Conservation (phyloP, 768 basidiomycete species). For the Tulasnella sp. region DNA sequence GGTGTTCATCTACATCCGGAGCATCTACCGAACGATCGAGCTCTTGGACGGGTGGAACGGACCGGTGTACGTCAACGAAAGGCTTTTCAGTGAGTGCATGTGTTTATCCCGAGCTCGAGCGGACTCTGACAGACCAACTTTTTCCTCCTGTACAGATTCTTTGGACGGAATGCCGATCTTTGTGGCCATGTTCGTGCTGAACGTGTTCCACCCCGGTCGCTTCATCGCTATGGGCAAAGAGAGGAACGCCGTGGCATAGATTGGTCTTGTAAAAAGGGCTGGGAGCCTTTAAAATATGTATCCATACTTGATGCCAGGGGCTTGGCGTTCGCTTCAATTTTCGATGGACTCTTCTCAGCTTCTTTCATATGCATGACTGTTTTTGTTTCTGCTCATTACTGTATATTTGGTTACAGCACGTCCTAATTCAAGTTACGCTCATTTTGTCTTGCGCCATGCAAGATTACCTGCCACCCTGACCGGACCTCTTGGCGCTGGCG, state of each 20-base stretch:
- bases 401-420: too few species aligned
- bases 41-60: constrained; percentile 21
- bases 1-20: constrained; percentile 50
- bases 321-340: too few species aligned
- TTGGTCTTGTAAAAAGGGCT: background rate
- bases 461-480: too few species aligned
- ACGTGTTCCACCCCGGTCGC: constrained; percentile 47
- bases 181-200: constrained; percentile 47
- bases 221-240: constrained; percentile 36
- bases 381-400: too few species aligned
- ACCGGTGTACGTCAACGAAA: constrained; percentile 44
- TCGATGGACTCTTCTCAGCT: too few species aligned
- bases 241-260: background rate
- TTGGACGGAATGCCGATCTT: constrained; percentile 51
- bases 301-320: too few species aligned
- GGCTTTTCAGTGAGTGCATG: constrained; percentile 46
- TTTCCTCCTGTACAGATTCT: constrained; percentile 40
- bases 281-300: too few species aligned
- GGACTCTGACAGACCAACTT: too few species aligned
- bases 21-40: constrained; percentile 31
- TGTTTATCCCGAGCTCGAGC: background rate
- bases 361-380: too few species aligned
- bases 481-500: too few species aligned
- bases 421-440: too few species aligned
- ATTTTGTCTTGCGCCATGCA: too few species aligned